phyloP scores from a whole-genome alignment of 352 stramenopile species.

The Stephanocyclus meneghinianus region DNA sequence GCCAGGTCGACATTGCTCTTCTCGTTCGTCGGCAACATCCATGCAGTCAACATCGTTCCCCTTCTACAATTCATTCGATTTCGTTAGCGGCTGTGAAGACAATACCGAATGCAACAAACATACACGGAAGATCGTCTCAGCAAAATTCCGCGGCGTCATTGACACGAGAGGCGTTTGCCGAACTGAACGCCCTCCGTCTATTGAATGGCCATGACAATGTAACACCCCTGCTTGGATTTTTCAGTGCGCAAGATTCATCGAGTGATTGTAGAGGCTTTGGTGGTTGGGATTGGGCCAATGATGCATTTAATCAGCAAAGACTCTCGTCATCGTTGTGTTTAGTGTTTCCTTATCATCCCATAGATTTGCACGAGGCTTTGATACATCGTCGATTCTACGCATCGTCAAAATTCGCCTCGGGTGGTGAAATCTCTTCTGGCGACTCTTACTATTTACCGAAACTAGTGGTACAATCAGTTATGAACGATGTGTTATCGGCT shows the following conservation, averaged over 20 bases:
- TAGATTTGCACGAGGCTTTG: constrained; percentile 60
- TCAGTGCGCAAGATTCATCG: constrained; percentile 29
- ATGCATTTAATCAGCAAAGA: not conserved
- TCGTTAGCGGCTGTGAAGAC: constrained; percentile 64
- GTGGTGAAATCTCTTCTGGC: not conserved
- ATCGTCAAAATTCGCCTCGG: not conserved
- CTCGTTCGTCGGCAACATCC: constrained; percentile 16
- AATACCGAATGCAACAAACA: constrained; percentile 50
- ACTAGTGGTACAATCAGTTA: constrained; percentile 47
- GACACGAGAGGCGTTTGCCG: constrained; percentile 48
- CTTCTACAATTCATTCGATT: constrained; percentile 20
- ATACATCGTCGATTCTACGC: constrained; percentile 47
- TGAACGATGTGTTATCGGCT: constrained; percentile 54
- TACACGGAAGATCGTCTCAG: not conserved
- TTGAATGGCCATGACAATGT: constrained; percentile 63
- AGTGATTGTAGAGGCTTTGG: constrained; percentile 5
- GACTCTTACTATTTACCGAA: constrained; percentile 1
- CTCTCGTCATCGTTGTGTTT: constrained; percentile 47
- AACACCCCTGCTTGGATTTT: constrained; percentile 51
- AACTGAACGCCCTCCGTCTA: constrained; percentile 53
- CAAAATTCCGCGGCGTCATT: constrained; percentile 6
- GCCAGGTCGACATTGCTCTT: constrained; percentile 61
- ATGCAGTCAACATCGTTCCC: not conserved
- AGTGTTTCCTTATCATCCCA: constrained; percentile 68
- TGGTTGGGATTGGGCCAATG: constrained; percentile 19